phyloP scores from a whole-genome alignment of 139 green algal genomes.

The Chlorella vulgaris region DNA sequence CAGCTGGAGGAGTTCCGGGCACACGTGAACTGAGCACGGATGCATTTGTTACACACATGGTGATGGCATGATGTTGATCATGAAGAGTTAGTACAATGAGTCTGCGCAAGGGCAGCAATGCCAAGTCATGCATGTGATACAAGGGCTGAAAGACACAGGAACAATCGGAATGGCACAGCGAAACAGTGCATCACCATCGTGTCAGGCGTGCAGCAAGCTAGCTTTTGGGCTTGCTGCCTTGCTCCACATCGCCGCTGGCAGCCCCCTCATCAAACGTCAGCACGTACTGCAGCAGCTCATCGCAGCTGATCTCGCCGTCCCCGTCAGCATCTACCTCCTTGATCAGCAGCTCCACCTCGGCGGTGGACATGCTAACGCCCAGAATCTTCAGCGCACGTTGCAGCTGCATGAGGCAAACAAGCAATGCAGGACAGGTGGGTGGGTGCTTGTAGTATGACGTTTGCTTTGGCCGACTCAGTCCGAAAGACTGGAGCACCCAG shows the following conservation, averaged over 20 bases:
- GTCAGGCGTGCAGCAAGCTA: background rate
- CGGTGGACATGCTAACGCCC: background rate
- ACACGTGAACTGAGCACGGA: background rate
- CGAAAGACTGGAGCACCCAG: too few relatives aligned
- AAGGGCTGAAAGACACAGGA: too few relatives aligned
- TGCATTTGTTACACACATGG: background rate
- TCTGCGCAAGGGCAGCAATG: too few relatives aligned
- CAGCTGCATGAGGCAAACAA: constrained; percentile 3
- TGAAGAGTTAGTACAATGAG: too few relatives aligned
- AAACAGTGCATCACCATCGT: too few relatives aligned
- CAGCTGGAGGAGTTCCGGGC: background rate
- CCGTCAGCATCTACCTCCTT: constrained; percentile 23
- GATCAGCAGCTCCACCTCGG: constrained; percentile 13
- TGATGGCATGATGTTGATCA: too few relatives aligned
- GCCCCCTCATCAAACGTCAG: constrained; percentile 3
- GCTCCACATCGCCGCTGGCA: background rate
- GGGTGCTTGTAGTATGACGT: background rate
- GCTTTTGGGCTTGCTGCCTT: background rate
- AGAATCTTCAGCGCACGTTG: constrained; percentile 23
- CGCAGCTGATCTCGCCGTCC: constrained; percentile 23
- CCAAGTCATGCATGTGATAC: too few relatives aligned
- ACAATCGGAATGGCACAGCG: too few relatives aligned
- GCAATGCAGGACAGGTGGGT: background rate
- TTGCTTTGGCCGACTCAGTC: too few relatives aligned
- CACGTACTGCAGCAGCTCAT: constrained; percentile 31